These are phyloP conservation scores for Alternaria sp. DNA, from an alignment of 2,329 filamentous ascomycete species.

Conservation along the genomic window DNA sequence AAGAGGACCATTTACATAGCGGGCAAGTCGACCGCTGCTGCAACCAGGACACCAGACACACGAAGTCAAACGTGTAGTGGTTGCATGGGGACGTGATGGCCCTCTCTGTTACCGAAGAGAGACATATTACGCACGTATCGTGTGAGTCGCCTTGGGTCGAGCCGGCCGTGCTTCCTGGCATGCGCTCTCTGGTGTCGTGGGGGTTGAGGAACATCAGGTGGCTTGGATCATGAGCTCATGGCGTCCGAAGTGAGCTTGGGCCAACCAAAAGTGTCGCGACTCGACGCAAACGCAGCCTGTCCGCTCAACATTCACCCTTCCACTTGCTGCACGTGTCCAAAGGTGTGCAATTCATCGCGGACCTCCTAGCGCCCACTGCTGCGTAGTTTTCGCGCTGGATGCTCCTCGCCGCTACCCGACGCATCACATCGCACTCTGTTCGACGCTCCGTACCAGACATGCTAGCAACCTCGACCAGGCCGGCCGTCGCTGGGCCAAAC, in stretches of 20 bases:
- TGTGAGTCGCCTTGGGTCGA: constrained; percentile 22
- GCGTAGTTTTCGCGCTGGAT: constrained; percentile 19
- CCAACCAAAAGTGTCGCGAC: constrained; percentile 25
- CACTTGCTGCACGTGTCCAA: constrained; percentile 8
- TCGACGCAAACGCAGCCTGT: constrained; percentile 2
- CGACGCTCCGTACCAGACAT: constrained; percentile 38
- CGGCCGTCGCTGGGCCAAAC: constrained; percentile 35
- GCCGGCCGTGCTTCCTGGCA: constrained; percentile 29
- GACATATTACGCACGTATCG: constrained; percentile 79
- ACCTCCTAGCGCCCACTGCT: not conserved
- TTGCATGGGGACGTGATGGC: constrained; percentile 78
- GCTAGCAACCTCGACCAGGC: constrained; percentile 41
- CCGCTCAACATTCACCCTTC: constrained; percentile 3
- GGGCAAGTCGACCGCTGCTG: constrained; percentile 76
- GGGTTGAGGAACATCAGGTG: not conserved
- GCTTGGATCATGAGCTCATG: constrained; percentile 20
- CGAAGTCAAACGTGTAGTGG: constrained; percentile 82
- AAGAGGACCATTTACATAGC: constrained; percentile 69
- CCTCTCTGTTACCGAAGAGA: constrained; percentile 74
- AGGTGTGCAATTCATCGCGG: not conserved
- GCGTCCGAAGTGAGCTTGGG: constrained; percentile 23
- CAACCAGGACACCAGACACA: constrained; percentile 84
- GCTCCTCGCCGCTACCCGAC: constrained; percentile 32
- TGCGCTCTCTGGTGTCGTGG: constrained; percentile 24
- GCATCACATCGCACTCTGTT: constrained; percentile 17